Evolutionary conservation across 2,329 filamentous ascomycete species (phyloP).

Genomic region (Exophiala phaeomuriformis): DNA sequence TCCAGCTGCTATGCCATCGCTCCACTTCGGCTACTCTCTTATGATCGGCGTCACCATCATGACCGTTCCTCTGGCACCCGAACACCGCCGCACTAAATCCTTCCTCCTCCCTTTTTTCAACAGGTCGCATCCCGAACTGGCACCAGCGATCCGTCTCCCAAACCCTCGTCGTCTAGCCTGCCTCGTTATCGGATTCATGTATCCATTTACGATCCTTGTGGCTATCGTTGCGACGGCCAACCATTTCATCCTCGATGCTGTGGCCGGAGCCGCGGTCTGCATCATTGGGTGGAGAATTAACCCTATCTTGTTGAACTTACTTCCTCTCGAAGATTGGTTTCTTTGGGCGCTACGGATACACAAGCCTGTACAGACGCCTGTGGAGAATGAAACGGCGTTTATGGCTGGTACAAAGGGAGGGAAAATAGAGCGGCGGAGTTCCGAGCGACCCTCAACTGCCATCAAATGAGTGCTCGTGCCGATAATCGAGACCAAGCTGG

Average conservation of each 20-base stretch:
- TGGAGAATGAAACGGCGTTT: not conserved
- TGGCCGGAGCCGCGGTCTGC: conserved; percentile 61
- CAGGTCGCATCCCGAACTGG: conserved; percentile 25
- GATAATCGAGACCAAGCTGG: no score
- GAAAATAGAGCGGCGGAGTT: conserved; percentile 4
- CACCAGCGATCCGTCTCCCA: conserved; percentile 36
- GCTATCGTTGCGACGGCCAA: conserved; percentile 67
- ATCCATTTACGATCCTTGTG: conserved; percentile 57
- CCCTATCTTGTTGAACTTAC: conserved; percentile 52
- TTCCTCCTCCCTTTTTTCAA: conserved; percentile 32
- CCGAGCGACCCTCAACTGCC: conserved; percentile 1
- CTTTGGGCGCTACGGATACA: conserved; percentile 56
- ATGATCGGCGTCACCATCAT: conserved; percentile 64
- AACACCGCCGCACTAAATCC: conserved; percentile 41
- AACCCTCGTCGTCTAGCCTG: conserved; percentile 47
- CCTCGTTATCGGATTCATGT: conserved; percentile 50
- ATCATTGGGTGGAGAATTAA: conserved; percentile 55
- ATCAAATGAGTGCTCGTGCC: not conserved
- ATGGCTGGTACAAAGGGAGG: not conserved
- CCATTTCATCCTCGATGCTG: conserved; percentile 64
- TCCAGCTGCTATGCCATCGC: conserved; percentile 63
- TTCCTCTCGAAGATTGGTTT: conserved; percentile 62
- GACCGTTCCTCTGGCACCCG: conserved; percentile 54
- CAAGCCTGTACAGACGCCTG: conserved; percentile 44
- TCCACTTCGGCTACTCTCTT: conserved; percentile 69